Base-by-base conservation (phyloP, 2,329 filamentous ascomycete species). In the Clonostachys chloroleuca region DNA sequence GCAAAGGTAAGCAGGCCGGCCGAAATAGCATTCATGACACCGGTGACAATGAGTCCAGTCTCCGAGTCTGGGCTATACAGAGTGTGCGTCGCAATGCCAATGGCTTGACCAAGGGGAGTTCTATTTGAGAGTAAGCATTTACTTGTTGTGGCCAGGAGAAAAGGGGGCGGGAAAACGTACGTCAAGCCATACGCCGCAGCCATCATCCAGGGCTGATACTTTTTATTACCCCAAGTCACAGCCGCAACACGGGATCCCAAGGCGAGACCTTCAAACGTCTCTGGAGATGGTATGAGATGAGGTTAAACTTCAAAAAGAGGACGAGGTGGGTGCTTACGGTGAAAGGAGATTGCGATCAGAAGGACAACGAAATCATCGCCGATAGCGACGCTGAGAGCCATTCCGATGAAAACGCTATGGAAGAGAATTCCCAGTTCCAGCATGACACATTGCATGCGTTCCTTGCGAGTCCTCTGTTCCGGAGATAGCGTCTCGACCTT, bases 291-390 rank as follows among this genome's bases (percentile, higher is more conserved):
- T 44, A 4, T 40, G 36, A 14, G 24, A 40, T 12, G 30, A 24
- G n/a, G 9, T 5, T 14, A 8, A 12, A 7, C 17, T 12, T 35
- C 8, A n/a, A 6, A 13, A n/a, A 7, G 5, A 4, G 3, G 0
- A 3, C 6, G 10, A n/a, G 5, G 5, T 7, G 17, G 17, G 14
- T 14, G 56, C 64, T 51, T 56, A 67, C 64, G 86, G 58, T 92
- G 88, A 64, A 92, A 92, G 45, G 80, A 78, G 55, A 92, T 90
- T 44, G 88, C 88, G 42, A 91, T 76, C 2, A 92, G 75, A 49
- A 92, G 82, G n/a, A 92, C 83, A 46, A 89, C 75, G 57, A 92
- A 92, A 5, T 85, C 80, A 9, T 84, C 83, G 1, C 87, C 87
- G 1, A 86, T 86, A 4, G 87, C 84, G 8, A 92, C 87, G 34